These are phyloP conservation scores for Lodderomyces orthopsilosis DNA, from an alignment of 1,139 yeast species.

Conservation along the genomic window DNA sequence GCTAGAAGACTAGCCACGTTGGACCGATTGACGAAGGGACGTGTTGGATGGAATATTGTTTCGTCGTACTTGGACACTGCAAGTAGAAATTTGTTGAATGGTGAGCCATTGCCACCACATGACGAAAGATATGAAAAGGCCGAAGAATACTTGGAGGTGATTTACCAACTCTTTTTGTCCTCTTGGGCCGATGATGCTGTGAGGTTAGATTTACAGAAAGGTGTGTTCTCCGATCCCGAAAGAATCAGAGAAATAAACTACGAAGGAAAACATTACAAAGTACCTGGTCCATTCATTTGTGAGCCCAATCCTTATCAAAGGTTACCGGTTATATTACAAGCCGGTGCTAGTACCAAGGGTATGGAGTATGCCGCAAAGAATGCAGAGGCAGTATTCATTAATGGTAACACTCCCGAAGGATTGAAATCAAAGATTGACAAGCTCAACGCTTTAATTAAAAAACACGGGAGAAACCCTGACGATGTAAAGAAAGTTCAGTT, in stretches of 20 bases:
- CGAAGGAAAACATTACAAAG: conserved; percentile 35
- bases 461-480: conserved; percentile 28
- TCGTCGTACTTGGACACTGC: conserved; percentile 42
- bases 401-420: conserved; percentile 27
- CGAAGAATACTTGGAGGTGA: conserved; percentile 40
- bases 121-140: conserved; percentile 41
- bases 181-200: conserved; percentile 48
- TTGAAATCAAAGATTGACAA: conserved; percentile 25
- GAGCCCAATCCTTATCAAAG: conserved; percentile 41
- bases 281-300: conserved; percentile 45
- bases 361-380: conserved; percentile 41
- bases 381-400: conserved; percentile 41
- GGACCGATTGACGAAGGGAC: conserved; percentile 42
- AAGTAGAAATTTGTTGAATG: conserved; percentile 35
- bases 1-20: conserved; percentile 43
- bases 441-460: conserved; percentile 25
- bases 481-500: conserved; percentile 30
- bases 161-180: conserved; percentile 37
- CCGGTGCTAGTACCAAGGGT: conserved; percentile 45
- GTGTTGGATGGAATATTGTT: conserved; percentile 47
- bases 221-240: conserved; percentile 24
- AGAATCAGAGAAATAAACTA: conserved; percentile 23
- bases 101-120: conserved; percentile 35
- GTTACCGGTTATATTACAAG: conserved; percentile 44
- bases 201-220: conserved; percentile 21